phyloP scores from a whole-genome alignment of 306 rosid genomes.

The Astragalus glycyphyllos region DNA sequence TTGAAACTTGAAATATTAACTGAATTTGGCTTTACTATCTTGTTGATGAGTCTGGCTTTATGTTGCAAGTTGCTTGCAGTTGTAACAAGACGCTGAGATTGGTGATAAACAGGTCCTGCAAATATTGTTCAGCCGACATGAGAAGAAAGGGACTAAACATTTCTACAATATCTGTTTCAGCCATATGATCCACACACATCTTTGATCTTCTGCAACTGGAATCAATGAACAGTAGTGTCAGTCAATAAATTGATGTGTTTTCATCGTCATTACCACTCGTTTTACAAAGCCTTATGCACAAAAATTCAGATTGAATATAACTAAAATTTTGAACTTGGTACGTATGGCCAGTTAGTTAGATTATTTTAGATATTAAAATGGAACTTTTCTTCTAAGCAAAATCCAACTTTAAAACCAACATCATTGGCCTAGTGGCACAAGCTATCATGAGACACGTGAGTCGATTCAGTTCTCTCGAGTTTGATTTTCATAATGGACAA shows the following conservation, averaged over 20 bases:
- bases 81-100: slow-evolving; percentile 11
- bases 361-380: too few relatives aligned
- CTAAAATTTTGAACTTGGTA: too few relatives aligned
- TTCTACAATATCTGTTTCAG: not conserved
- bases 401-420: too few relatives aligned
- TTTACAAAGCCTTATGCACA: not conserved
- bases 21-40: too few relatives aligned
- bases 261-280: slow-evolving; percentile 6
- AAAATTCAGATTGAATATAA: too few relatives aligned
- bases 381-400: too few relatives aligned
- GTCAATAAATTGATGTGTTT: slow-evolving; percentile 6
- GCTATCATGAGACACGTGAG: too few relatives aligned
- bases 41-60: slow-evolving; percentile 25
- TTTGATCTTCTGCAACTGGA: slow-evolving; percentile 39
- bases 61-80: slow-evolving; percentile 39
- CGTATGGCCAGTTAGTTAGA: too few relatives aligned
- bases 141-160: slow-evolving; percentile 51
- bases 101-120: slow-evolving; percentile 37
- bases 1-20: too few relatives aligned
- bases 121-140: slow-evolving; percentile 35
- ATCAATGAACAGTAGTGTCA: slow-evolving; percentile 23
- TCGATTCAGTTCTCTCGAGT: too few relatives aligned
- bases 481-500: too few relatives aligned
- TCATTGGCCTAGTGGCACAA: too few relatives aligned
- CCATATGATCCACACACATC: slow-evolving; percentile 5